A percentile compares a stretch with the other conserved stretches of the same genome.
These are phyloP conservation scores for Neospora caninum DNA, from an alignment of 169 alveolate genomes.

Conservation along the genomic window DNA sequence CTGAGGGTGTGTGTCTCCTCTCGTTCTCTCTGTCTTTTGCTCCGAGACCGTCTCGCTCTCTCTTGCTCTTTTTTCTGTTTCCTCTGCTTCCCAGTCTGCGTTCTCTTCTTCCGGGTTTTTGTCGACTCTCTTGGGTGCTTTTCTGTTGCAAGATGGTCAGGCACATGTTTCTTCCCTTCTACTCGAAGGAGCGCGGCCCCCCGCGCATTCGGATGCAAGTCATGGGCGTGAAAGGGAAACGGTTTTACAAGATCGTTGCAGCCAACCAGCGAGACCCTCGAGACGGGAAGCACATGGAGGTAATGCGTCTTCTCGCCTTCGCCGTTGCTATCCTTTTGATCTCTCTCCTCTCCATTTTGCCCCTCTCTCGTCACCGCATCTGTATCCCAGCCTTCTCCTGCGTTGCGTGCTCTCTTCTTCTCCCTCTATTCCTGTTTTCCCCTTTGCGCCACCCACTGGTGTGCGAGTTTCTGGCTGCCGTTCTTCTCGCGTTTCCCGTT, in stretches of 20 bases:
- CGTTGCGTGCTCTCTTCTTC: no score
- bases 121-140: not conserved
- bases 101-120: not conserved
- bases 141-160: constrained; percentile 41
- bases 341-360: not conserved
- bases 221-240: constrained; percentile 70
- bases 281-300: constrained; percentile 91
- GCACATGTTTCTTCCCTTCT: constrained; percentile 70
- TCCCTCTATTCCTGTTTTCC: not conserved
- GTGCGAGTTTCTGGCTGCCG: no score
- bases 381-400: not conserved
- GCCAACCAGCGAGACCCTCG: constrained; percentile 89
- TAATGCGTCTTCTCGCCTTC: not conserved
- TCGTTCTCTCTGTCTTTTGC: not conserved
- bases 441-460: no score
- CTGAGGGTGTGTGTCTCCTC: not conserved
- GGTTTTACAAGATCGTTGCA: constrained; percentile 84
- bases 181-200: constrained; percentile 70
- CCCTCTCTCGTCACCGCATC: not conserved
- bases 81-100: not conserved
- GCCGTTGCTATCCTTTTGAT: not conserved
- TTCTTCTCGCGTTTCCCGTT: no score
- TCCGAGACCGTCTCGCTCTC: not conserved
- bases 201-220: constrained; percentile 68
- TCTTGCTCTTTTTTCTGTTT: not conserved